Percentiles rank a stretch among this genome's conserved stretches.
Conservation (phyloP, 2,329 filamentous ascomycete genomes). For the Ceratocystis huliohia region DNA sequence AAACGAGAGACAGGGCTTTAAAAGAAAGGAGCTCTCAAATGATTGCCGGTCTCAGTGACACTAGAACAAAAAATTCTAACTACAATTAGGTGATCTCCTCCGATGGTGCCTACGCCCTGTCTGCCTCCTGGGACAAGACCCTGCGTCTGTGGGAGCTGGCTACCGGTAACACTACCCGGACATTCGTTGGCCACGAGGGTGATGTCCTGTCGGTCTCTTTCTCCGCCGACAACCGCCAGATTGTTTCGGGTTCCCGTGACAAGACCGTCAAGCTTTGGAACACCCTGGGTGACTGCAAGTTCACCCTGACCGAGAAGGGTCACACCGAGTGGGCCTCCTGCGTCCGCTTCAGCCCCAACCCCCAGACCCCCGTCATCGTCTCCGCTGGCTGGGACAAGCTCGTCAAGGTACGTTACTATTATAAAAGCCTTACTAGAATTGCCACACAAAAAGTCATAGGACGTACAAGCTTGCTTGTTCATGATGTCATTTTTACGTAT, state of each 20-base stretch:
- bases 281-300: slow-evolving; percentile 99
- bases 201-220: slow-evolving; percentile 99
- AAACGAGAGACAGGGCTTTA: background rate
- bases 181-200: slow-evolving; percentile 98
- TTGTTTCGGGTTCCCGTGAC: slow-evolving; percentile 97
- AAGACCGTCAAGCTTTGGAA: slow-evolving; percentile 99
- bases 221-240: slow-evolving; percentile 99
- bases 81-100: slow-evolving; percentile 80
- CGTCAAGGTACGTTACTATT: slow-evolving; percentile 72
- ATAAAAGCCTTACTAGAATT: slow-evolving; percentile 9
- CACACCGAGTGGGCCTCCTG: slow-evolving; percentile 99
- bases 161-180: slow-evolving; percentile 90
- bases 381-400: slow-evolving; percentile 99
- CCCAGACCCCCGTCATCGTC: slow-evolving; percentile 99
- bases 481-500: slow-evolving; percentile 95
- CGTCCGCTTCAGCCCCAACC: slow-evolving; percentile 99
- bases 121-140: slow-evolving; percentile 99
- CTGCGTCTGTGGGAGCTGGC: slow-evolving; percentile 98
- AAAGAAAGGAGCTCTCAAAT: slow-evolving; percentile 3
- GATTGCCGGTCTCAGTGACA: background rate
- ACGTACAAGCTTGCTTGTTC: slow-evolving; percentile 31
- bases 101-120: slow-evolving; percentile 97
- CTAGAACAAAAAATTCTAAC: slow-evolving; percentile 16
- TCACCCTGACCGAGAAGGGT: slow-evolving; percentile 99
- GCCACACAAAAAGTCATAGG: background rate